Evolutionary conservation across 495 filamentous ascomycete species (phyloP).

Genomic region (Astrothelium subdiscretum): DNA sequence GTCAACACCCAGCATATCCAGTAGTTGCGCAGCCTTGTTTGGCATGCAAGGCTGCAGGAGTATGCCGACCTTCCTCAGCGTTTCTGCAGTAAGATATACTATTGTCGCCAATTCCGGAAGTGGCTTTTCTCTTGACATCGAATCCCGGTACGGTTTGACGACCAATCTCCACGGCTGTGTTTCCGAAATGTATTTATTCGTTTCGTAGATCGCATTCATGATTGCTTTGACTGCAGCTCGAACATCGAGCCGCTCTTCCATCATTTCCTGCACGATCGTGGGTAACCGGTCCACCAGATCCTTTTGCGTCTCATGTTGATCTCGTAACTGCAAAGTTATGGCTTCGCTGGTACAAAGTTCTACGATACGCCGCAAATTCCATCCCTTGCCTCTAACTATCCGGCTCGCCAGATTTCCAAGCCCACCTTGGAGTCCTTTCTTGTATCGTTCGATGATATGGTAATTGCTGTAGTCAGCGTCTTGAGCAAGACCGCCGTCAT

Average conservation of each 20-base stretch:
- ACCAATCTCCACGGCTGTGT: conserved; percentile 44
- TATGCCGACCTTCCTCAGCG: conserved; percentile 70
- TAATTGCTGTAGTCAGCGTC: conserved; percentile 79
- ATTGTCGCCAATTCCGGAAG: conserved; percentile 16
- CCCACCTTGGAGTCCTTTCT: conserved; percentile 57
- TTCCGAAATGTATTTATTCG: conserved; percentile 56
- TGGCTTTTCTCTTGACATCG: neutral
- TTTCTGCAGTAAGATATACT: conserved; percentile 63
- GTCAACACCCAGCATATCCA: conserved; percentile 70
- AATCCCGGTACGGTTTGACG: conserved; percentile 1
- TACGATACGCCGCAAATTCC: conserved; percentile 49
- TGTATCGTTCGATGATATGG: conserved; percentile 63
- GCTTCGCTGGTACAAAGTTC: conserved; percentile 22
- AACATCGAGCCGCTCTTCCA: conserved; percentile 37
- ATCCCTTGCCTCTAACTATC: conserved; percentile 53
- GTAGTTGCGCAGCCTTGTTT: conserved; percentile 55
- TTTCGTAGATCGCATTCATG: conserved; percentile 49
- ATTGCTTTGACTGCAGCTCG: conserved; percentile 50
- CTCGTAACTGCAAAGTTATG: neutral
- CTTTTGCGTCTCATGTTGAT: neutral
- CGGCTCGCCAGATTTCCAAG: conserved; percentile 71
- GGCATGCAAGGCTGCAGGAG: conserved; percentile 89
- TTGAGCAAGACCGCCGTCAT: conserved; percentile 58
- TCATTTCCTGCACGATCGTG: neutral
- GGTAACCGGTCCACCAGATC: neutral